Conservation (phyloP, 768 basidiomycete genomes). For the Tulasnella sp. region DNA sequence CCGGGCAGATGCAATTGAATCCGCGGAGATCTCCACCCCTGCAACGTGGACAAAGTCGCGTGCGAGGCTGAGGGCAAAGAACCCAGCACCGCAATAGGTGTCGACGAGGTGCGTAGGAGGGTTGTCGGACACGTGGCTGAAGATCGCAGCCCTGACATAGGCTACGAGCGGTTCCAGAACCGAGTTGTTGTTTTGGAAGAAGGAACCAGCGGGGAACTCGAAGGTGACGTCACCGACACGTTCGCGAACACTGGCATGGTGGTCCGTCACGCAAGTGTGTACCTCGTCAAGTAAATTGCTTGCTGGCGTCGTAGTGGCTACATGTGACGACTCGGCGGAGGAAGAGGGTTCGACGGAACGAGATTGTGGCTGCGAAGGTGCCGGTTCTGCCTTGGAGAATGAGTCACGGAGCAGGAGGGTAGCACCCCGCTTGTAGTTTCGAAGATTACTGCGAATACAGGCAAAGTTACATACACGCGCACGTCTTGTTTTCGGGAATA, state of each 20-base stretch:
- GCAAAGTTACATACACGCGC: not conserved
- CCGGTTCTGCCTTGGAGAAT: constrained; percentile 22
- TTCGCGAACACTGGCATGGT: constrained; percentile 70
- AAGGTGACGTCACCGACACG: constrained; percentile 69
- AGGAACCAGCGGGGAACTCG: constrained; percentile 75
- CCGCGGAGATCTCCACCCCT: constrained; percentile 74
- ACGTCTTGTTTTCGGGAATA: not conserved
- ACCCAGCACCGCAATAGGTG: constrained; percentile 82
- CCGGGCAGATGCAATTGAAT: constrained; percentile 56
- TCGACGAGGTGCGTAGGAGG: constrained; percentile 79
- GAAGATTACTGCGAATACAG: constrained; percentile 45
- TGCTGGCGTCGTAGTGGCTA: constrained; percentile 19
- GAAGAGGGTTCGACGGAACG: not conserved
- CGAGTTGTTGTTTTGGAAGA: constrained; percentile 98
- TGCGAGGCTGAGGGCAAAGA: constrained; percentile 77
- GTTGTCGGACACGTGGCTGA: constrained; percentile 21
- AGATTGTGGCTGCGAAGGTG: not conserved
- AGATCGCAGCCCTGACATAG: constrained; percentile 69
- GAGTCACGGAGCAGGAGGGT: constrained; percentile 88
- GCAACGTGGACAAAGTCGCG: constrained; percentile 60
- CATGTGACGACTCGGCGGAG: constrained; percentile 21
- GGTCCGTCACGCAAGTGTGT: constrained; percentile 75
- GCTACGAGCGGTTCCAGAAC: constrained; percentile 73
- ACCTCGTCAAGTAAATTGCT: constrained; percentile 29
- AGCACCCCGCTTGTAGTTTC: constrained; percentile 72